Conservation (phyloP, 108 stramenopile species). For the Discostella pseudostelligera region DNA sequence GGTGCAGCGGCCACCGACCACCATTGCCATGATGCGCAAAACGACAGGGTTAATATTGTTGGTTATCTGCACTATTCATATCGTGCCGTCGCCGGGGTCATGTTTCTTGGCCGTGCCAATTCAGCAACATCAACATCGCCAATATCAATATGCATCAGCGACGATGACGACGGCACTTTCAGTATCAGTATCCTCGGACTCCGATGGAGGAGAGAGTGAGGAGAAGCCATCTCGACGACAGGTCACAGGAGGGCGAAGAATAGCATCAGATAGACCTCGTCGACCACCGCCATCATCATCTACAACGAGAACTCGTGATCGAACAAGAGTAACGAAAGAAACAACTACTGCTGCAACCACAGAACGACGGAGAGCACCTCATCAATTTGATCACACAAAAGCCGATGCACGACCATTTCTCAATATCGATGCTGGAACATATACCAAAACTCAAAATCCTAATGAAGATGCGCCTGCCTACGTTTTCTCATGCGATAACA, state of each 20-base stretch:
- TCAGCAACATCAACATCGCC: background rate
- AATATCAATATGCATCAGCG: conserved; percentile 2
- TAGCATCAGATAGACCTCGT: conserved; percentile 7
- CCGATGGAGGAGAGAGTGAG: background rate
- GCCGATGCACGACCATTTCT: conserved; percentile 47
- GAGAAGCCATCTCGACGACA: too few species aligned
- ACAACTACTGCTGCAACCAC: background rate
- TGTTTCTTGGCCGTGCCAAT: background rate
- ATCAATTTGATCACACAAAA: conserved; percentile 50
- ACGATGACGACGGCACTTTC: too few species aligned
- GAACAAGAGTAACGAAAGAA: background rate
- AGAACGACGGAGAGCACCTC: conserved; percentile 37
- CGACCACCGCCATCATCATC: background rate
- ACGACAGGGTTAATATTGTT: too few species aligned
- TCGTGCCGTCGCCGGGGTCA: background rate
- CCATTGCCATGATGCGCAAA: too few species aligned
- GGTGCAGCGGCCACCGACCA: too few species aligned
- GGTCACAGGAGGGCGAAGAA: conserved; percentile 2
- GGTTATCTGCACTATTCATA: background rate
- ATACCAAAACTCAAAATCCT: conserved; percentile 21
- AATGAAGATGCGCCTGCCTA: conserved; percentile 49
- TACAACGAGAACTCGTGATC: background rate
- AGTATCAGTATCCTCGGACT: too few species aligned
- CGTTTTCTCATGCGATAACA: conserved; percentile 26
- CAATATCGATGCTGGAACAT: conserved; percentile 16